phyloP scores from a whole-genome alignment of 768 basidiomycete genomes.

The Panaeolus papilionaceus region DNA sequence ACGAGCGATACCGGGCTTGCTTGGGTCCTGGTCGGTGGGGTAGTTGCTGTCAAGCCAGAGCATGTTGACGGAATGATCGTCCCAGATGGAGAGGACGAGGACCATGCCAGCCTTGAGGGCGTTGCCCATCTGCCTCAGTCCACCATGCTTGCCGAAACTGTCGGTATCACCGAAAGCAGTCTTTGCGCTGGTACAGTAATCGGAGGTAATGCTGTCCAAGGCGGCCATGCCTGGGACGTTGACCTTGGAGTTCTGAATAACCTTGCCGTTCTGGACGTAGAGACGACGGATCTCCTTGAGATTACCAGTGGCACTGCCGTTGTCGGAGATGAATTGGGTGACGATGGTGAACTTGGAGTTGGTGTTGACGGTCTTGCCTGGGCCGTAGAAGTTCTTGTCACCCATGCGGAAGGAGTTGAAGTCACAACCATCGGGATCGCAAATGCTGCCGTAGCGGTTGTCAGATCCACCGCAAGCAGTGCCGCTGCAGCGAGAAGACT shows the following conservation, averaged over 20 bases:
- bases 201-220: slow-evolving; percentile 49
- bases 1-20: slow-evolving; percentile 49
- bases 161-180: slow-evolving; percentile 48
- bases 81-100: slow-evolving; percentile 58
- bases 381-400: slow-evolving; percentile 49
- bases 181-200: slow-evolving; percentile 51
- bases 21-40: slow-evolving; percentile 41
- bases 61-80: slow-evolving; percentile 61
- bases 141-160: slow-evolving; percentile 46
- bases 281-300: slow-evolving; percentile 59
- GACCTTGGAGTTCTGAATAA: slow-evolving; percentile 53
- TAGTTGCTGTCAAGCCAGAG: slow-evolving; percentile 63
- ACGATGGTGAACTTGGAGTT: slow-evolving; percentile 56
- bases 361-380: slow-evolving; percentile 31
- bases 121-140: slow-evolving; percentile 39
- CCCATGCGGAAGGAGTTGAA: slow-evolving; percentile 67
- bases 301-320: slow-evolving; percentile 48
- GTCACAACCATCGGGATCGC: slow-evolving; percentile 62
- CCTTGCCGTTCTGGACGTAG: slow-evolving; percentile 57
- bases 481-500: slow-evolving; percentile 47
- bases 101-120: slow-evolving; percentile 51
- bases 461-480: slow-evolving; percentile 38
- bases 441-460: slow-evolving; percentile 46
- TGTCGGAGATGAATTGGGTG: slow-evolving; percentile 58
- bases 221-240: slow-evolving; percentile 46